These are phyloP conservation scores for Penicillium coprophilum DNA, from an alignment of 495 filamentous ascomycete species.

Conservation along the genomic window DNA sequence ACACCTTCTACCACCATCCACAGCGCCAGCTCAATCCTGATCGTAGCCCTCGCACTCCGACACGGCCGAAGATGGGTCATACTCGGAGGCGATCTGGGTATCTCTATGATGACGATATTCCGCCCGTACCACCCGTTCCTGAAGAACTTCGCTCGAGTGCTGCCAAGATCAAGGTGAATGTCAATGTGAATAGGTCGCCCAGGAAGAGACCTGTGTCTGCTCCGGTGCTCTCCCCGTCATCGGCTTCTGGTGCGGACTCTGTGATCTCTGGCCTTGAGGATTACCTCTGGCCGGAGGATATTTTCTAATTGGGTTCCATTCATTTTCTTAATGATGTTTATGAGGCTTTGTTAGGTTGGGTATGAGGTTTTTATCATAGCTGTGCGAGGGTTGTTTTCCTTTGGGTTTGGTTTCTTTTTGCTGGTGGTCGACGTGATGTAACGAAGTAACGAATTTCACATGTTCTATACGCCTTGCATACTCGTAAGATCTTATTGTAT, in stretches of 20 bases:
- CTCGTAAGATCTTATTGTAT: too few relatives aligned
- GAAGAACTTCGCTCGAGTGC: slow-evolving; percentile 41
- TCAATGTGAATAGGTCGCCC: slow-evolving; percentile 30
- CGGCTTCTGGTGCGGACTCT: slow-evolving; percentile 7
- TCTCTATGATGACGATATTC: slow-evolving; percentile 36
- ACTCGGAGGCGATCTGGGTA: slow-evolving; percentile 24
- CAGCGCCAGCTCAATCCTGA: slow-evolving; percentile 26
- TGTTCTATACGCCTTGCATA: slow-evolving; percentile 12
- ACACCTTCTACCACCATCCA: slow-evolving; percentile 27
- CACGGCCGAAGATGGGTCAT: slow-evolving; percentile 15
- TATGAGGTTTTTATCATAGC: not conserved
- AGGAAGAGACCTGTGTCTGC: slow-evolving; percentile 22
- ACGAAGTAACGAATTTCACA: slow-evolving; percentile 20
- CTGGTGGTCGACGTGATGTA: slow-evolving; percentile 9
- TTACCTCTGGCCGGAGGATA: slow-evolving; percentile 50
- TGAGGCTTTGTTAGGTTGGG: not conserved
- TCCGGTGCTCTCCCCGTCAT: slow-evolving; percentile 11
- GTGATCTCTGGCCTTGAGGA: slow-evolving; percentile 21
- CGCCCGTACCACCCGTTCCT: slow-evolving; percentile 46
- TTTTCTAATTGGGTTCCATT: slow-evolving; percentile 35
- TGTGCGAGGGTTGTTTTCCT: not conserved
- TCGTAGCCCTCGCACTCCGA: slow-evolving; percentile 20
- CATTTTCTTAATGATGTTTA: not conserved
- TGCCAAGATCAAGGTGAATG: slow-evolving; percentile 36
- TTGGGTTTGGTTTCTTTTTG: not conserved